Evolutionary conservation across 768 basidiomycete genomes (phyloP).

Genomic region (Trametes elegans): DNA sequence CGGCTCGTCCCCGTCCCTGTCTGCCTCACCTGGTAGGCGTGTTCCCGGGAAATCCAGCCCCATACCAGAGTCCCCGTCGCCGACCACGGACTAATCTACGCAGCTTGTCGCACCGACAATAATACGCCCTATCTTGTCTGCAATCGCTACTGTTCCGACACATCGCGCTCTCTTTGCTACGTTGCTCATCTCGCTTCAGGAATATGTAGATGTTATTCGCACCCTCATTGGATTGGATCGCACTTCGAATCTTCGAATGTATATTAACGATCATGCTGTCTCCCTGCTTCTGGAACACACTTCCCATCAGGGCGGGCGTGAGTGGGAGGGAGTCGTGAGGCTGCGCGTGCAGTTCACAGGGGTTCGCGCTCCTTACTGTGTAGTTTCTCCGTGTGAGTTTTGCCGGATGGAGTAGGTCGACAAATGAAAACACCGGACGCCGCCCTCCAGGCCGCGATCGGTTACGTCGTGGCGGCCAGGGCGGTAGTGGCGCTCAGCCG

Average conservation of each 20-base stretch:
- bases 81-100: not conserved
- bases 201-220: constrained; percentile 3
- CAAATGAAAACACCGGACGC: not conserved
- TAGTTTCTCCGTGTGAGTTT: constrained; percentile 15
- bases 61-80: constrained; percentile 16
- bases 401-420: not conserved
- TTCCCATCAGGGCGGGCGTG: not conserved
- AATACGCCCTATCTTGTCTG: not conserved
- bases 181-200: constrained; percentile 1
- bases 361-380: not conserved
- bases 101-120: not conserved
- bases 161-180: not conserved
- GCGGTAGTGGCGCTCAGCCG: constrained; percentile 11
- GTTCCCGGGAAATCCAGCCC: constrained; percentile 9
- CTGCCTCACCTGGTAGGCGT: constrained; percentile 9
- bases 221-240: constrained; percentile 1
- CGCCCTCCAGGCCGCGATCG: not conserved
- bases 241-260: not conserved
- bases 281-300: not conserved
- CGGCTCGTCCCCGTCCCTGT: not conserved
- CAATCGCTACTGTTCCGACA: not conserved
- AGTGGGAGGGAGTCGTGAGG: no score
- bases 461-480: not conserved
- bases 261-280: not conserved
- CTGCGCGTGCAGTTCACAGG: not conserved